Percentiles rank a stretch among this genome's conserved stretches.
These are phyloP conservation scores for Graphilbum fragrans DNA, from an alignment of 2,329 filamentous ascomycete species.

Conservation along the genomic window DNA sequence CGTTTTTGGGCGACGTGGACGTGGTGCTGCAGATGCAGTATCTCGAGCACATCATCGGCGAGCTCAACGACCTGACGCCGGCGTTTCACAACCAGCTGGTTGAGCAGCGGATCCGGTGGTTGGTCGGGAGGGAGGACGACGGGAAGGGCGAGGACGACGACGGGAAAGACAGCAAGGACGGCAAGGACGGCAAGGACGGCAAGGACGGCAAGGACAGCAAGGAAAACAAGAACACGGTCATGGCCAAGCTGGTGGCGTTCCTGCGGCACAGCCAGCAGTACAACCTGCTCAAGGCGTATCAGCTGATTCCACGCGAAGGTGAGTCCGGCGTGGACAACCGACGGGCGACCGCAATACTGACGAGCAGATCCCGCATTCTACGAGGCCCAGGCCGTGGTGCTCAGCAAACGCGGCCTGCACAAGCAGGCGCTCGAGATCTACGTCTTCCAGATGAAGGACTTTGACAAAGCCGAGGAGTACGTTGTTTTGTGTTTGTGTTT, in stretches of 20 bases:
- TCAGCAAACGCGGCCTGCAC: conserved; percentile 91
- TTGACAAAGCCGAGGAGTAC: conserved; percentile 83
- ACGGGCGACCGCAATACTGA: neutral
- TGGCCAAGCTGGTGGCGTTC: conserved; percentile 60
- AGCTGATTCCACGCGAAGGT: conserved; percentile 70
- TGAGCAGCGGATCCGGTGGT: conserved; percentile 52
- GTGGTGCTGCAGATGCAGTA: conserved; percentile 64
- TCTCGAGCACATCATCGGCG: conserved; percentile 79
- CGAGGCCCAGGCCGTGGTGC: conserved; percentile 78
- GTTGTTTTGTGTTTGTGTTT: conserved; percentile 17
- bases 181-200: conserved; percentile 11
- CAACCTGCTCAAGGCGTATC: conserved; percentile 65
- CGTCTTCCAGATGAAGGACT: conserved; percentile 85
- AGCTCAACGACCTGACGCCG: conserved; percentile 72
- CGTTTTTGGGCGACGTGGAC: conserved; percentile 62
- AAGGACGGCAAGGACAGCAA: too few species aligned
- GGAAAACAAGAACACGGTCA: conserved; percentile 42
- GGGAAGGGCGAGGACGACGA: conserved; percentile 14
- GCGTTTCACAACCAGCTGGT: conserved; percentile 81
- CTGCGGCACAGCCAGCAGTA: conserved; percentile 68
- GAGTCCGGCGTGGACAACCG: conserved; percentile 23
- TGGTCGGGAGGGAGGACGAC: conserved; percentile 21
- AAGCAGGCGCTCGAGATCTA: conserved; percentile 95
- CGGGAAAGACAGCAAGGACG: neutral
- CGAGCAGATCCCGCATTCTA: conserved; percentile 66